Conservation (phyloP, 176 grass and related monocot species). For the Thalia dealbata region DNA sequence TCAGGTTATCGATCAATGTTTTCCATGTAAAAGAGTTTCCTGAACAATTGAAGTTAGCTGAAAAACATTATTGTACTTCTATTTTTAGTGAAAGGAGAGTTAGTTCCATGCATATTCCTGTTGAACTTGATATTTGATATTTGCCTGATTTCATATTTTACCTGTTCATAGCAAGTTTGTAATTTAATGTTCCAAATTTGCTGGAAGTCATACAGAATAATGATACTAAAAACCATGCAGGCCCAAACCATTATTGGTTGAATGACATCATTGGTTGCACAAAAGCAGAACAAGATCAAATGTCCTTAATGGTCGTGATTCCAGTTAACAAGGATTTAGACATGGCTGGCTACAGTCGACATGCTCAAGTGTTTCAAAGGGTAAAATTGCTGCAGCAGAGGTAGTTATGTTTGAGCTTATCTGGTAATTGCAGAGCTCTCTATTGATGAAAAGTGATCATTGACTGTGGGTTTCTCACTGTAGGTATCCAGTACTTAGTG, state of each 20-base stretch:
- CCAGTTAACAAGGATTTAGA: background rate
- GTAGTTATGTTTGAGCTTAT: constrained; percentile 1
- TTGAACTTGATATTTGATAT: too few relatives aligned
- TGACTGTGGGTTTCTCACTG: background rate
- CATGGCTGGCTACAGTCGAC: background rate
- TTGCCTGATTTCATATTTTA: background rate
- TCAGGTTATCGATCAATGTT: too few relatives aligned
- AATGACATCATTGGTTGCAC: background rate
- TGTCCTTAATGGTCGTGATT: background rate
- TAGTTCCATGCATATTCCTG: too few relatives aligned
- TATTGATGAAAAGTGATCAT: background rate
- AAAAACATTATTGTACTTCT: too few relatives aligned
- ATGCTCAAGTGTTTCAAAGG: background rate
- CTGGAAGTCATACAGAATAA: background rate
- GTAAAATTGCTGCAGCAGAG: constrained; percentile 8
- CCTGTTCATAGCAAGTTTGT: background rate
- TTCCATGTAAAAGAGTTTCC: too few relatives aligned
- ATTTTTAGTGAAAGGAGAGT: too few relatives aligned
- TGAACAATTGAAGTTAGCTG: too few relatives aligned
- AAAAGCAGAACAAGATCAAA: background rate
- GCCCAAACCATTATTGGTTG: constrained; percentile 7
- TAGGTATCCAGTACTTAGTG: background rate
- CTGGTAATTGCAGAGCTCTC: background rate
- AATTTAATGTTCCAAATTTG: background rate
- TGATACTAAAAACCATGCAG: background rate